These are phyloP conservation scores for Lactifluus piperatus DNA, from an alignment of 768 basidiomycete species.

Conservation along the genomic window DNA sequence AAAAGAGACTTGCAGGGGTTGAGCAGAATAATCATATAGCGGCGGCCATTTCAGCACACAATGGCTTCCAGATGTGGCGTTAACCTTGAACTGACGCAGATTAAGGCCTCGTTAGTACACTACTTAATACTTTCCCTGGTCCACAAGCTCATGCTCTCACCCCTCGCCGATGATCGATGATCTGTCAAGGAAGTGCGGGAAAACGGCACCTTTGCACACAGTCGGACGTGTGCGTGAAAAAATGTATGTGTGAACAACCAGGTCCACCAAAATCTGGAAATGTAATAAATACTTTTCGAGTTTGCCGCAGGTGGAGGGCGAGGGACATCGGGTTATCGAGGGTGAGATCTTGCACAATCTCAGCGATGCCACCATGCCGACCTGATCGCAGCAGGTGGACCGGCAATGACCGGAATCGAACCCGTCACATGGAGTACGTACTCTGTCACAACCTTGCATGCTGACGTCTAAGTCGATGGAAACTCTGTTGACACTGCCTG, in stretches of 20 bases:
- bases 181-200: background rate
- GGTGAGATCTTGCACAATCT: constrained; percentile 14
- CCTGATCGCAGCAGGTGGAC: constrained; percentile 4
- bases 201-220: background rate
- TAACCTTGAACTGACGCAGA: constrained; percentile 13
- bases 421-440: constrained; percentile 4
- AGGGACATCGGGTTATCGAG: constrained; percentile 19
- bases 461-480: constrained; percentile 17
- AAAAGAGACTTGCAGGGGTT: background rate
- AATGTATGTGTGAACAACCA: background rate
- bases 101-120: background rate
- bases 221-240: background rate
- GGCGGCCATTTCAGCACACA: background rate
- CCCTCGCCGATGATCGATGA: background rate
- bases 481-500: background rate
- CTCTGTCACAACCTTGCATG: constrained; percentile 9
- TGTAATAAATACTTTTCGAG: constrained; percentile 18
- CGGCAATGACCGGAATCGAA: constrained; percentile 2
- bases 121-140: background rate
- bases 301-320: background rate
- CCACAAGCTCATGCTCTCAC: background rate
- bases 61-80: constrained; percentile 15
- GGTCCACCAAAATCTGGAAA: background rate
- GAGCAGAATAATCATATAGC: background rate
- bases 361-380: background rate